Evolutionary conservation across 441 rosid genomes (phyloP), one percentile per base, ranked within the genome.

Genomic region (Erodium trifolium): DNA sequence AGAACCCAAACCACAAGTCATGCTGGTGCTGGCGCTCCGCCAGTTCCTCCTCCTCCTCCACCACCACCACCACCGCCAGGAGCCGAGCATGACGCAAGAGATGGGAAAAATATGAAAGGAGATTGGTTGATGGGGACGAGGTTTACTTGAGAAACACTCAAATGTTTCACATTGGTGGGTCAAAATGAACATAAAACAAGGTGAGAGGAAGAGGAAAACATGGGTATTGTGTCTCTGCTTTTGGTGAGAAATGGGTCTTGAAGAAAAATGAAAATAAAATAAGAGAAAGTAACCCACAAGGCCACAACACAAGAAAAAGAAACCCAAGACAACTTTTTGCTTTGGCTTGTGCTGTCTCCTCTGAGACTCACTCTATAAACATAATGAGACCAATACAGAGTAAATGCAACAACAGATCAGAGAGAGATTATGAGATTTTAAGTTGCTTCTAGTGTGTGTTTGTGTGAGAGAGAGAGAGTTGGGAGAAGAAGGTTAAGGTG

Each of bases 141-240:
- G 9, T 39, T 39, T 39, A 39, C 9, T 39, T 39, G 45, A 5
- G 45, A 39, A 39, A 39, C 6, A 39, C 6, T 6, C 45, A 39
- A 39, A 39, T 39, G 9, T 39, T 39, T 39, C 45, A 39, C 9
- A 4, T 39, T 39, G 45, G 45, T 6, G 6, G 45, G 41, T 37
- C 41, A 37, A 37, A 37, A 37, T 37, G 41, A 23, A 23, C 27
- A 23, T 23, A 23, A 23, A 23, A 37, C 16, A 49, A 49, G 59
- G 59, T 2, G n/a, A 51, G 5, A 11, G 59, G 59, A 4, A 12
- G 55, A n/a, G 59, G 14, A n/a, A 51, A 51, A 51, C 59, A 51
- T 51, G 59, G 59, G 59, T 49, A 3, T 12, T 49, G 57, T 49
- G 57, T 49, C 57, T 49, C 57, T 49, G 14, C 57, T 49, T 49